A percentile compares a stretch with the other conserved stretches of the same genome.
Conservation (phyloP, 176 grass and related monocot genomes). For the Avena insularis region DNA sequence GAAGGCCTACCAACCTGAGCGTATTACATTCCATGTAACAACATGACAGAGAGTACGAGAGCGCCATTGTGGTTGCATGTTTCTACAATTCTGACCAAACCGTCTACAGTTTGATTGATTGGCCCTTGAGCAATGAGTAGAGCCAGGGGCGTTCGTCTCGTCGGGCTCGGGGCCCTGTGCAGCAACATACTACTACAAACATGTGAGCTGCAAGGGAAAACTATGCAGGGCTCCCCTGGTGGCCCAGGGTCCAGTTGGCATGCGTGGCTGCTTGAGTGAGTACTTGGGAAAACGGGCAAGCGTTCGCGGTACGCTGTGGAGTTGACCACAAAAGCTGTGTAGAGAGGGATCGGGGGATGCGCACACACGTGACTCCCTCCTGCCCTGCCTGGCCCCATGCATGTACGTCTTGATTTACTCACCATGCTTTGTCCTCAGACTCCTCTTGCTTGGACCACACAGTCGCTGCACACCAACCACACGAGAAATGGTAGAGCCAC, state of each 20-base stretch:
- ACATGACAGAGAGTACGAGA: not conserved
- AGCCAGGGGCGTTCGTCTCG: not conserved
- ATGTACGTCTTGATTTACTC: not conserved
- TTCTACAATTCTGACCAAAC: not conserved
- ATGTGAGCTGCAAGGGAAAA: not conserved
- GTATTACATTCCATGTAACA: not conserved
- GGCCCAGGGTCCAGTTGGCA: not conserved
- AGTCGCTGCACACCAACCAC: not conserved
- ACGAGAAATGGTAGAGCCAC: too few relatives aligned
- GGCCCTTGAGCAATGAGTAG: constrained; percentile 35
- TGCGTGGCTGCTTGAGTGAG: not conserved
- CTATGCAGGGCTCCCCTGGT: not conserved
- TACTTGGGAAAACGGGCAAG: not conserved
- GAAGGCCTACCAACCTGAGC: not conserved
- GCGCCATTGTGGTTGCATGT: not conserved
- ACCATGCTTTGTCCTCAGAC: not conserved
- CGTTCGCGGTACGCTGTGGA: not conserved
- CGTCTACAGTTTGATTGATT: not conserved
- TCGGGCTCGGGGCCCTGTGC: not conserved
- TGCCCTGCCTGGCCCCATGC: not conserved
- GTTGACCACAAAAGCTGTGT: constrained; percentile 4
- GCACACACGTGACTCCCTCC: constrained; percentile 46
- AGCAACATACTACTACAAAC: not conserved
- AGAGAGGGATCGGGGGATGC: not conserved
- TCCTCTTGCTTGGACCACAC: not conserved